phyloP scores from a whole-genome alignment of 345 rosid genomes.

The Hibiscus syriacus region DNA sequence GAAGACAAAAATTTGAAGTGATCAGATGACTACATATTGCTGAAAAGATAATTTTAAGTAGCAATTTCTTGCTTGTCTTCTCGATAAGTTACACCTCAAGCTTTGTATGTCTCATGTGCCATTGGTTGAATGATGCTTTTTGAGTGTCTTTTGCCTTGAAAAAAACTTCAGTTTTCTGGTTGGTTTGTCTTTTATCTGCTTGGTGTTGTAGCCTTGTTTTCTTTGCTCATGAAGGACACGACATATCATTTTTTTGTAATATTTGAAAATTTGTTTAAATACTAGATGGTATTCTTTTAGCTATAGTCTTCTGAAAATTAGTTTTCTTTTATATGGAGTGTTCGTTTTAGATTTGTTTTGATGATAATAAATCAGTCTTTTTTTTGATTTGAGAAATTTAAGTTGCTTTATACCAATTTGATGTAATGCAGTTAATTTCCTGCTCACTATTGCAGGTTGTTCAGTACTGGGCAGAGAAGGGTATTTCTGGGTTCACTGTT shows the following conservation, averaged over 20 bases:
- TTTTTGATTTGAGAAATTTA: background rate
- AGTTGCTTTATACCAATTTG: background rate
- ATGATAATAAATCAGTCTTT: background rate
- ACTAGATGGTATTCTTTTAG: background rate
- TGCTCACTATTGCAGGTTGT: conserved; percentile 42
- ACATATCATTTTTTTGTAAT: background rate
- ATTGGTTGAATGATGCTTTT: background rate
- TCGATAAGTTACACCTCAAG: background rate
- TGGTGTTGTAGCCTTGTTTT: background rate
- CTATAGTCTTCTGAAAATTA: background rate
- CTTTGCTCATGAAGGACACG: background rate
- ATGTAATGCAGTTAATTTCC: background rate
- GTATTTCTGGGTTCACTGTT: conserved; percentile 85
- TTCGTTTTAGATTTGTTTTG: background rate
- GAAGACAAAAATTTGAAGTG: background rate
- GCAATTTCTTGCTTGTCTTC: background rate
- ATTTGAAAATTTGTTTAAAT: background rate
- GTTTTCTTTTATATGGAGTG: background rate
- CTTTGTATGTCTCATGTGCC: background rate
- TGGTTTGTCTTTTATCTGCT: background rate
- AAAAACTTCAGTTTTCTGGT: background rate
- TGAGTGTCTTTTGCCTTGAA: background rate
- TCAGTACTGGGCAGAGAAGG: conserved; percentile 79
- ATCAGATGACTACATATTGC: background rate
- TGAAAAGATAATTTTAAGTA: background rate